A percentile compares a stretch with the other conserved stretches of the same genome.
Evolutionary conservation across 768 basidiomycete species (phyloP).

Genomic region (Mycena amicta): DNA sequence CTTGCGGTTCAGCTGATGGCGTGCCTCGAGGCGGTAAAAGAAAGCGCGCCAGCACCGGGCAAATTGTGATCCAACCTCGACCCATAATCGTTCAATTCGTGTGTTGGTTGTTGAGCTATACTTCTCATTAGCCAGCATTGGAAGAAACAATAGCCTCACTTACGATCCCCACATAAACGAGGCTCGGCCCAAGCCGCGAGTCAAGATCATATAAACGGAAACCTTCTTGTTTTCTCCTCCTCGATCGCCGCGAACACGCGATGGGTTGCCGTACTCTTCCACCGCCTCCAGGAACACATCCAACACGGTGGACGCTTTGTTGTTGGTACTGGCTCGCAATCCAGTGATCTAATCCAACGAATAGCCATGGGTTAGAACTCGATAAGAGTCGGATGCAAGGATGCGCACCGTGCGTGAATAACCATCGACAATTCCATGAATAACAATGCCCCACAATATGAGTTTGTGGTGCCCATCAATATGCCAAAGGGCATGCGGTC

Average conservation of each 20-base stretch:
- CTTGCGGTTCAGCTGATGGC: slow-evolving; percentile 1
- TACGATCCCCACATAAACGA: slow-evolving; percentile 21
- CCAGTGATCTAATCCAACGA: slow-evolving; percentile 7
- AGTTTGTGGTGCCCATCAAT: slow-evolving; percentile 32
- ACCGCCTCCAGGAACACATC: slow-evolving; percentile 9
- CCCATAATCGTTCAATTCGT: slow-evolving; percentile 10
- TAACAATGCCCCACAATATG: slow-evolving; percentile 30
- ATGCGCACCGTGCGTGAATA: slow-evolving; percentile 30
- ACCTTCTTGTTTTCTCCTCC: slow-evolving; percentile 31
- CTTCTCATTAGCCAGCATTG: slow-evolving; percentile 22
- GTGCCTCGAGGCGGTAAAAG: slow-evolving; percentile 10
- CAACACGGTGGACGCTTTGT: slow-evolving; percentile 11
- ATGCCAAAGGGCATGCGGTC: slow-evolving; percentile 29
- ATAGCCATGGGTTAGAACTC: not conserved
- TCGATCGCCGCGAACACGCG: slow-evolving; percentile 25
- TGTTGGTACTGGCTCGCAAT: slow-evolving; percentile 20
- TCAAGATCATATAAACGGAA: slow-evolving; percentile 29
- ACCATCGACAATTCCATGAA: slow-evolving; percentile 34
- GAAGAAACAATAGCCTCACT: slow-evolving; percentile 24
- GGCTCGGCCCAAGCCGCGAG: slow-evolving; percentile 21
- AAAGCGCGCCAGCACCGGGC: slow-evolving; percentile 12
- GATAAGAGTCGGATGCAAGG: not conserved
- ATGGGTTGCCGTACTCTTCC: slow-evolving; percentile 17
- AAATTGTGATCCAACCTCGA: slow-evolving; percentile 17
- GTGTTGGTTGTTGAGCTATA: slow-evolving; percentile 8